A percentile compares a stretch with the other conserved stretches of the same genome.
phyloP scores from a whole-genome alignment of 2,329 filamentous ascomycete genomes.

The Mollisia scopiformis region DNA sequence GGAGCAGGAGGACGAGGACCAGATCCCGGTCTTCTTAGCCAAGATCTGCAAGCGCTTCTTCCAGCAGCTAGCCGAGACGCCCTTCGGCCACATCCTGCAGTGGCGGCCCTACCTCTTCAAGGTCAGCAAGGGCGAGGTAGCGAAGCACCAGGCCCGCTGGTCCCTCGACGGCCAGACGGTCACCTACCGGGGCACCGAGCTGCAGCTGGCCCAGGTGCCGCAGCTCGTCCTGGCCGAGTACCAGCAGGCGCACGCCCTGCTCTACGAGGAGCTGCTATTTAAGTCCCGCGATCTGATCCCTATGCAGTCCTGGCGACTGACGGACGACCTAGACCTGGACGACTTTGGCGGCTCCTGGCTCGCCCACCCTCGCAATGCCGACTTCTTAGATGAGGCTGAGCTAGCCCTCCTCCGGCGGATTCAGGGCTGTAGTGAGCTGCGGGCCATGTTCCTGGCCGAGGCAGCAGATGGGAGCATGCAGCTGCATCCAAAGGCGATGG shows the following conservation, averaged over 20 bases:
- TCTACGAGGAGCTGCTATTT: slow-evolving; percentile 18
- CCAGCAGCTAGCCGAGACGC: slow-evolving; percentile 14
- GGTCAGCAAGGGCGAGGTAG: slow-evolving; percentile 3
- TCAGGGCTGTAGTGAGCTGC: slow-evolving; percentile 6
- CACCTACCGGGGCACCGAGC: slow-evolving; percentile 9
- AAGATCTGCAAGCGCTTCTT: slow-evolving; percentile 20
- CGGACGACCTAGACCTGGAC: slow-evolving; percentile 17
- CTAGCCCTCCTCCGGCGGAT: slow-evolving; percentile 6
- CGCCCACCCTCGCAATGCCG: slow-evolving; percentile 12
- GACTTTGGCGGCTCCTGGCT: too few relatives aligned
- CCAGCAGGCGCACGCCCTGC: slow-evolving; percentile 6
- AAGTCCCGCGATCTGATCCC: slow-evolving; percentile 1
- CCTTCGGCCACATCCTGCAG: slow-evolving; percentile 20
- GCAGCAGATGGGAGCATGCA: slow-evolving; percentile 1
- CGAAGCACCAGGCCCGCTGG: slow-evolving; percentile 14
- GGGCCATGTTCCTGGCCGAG: slow-evolving; percentile 15
- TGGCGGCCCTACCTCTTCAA: slow-evolving; percentile 17
- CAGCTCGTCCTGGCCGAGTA: slow-evolving; percentile 16
- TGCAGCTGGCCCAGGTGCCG: slow-evolving; percentile 15
- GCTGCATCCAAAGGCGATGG: slow-evolving; percentile 9
- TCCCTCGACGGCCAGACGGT: slow-evolving; percentile 14
- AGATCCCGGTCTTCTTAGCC: slow-evolving; percentile 15
- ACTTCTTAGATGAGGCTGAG: slow-evolving; percentile 12
- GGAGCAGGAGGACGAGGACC: slow-evolving; percentile 18
- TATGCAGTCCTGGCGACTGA: slow-evolving; percentile 15